phyloP scores from a whole-genome alignment of 257 asterid species.

The Mitragyna speciosa region DNA sequence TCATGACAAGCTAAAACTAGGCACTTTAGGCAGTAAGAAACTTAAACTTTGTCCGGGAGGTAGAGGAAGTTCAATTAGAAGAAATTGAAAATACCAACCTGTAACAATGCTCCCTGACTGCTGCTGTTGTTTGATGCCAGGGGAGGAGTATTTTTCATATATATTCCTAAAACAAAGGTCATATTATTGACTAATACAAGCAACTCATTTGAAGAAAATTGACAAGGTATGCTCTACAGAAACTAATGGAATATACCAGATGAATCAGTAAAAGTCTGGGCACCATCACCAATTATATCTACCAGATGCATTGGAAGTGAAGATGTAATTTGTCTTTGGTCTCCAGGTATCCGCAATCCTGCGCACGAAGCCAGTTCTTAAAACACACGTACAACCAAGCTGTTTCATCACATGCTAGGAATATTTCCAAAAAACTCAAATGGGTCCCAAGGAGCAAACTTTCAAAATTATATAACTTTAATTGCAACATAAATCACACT shows the following conservation, averaged over 20 bases:
- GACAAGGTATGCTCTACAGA: not conserved
- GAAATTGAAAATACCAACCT: conserved; percentile 49
- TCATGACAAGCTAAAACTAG: not conserved
- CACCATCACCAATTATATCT: conserved; percentile 54
- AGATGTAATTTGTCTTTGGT: conserved; percentile 76
- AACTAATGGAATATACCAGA: conserved; percentile 46
- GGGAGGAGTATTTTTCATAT: conserved; percentile 87
- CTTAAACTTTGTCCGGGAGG: not conserved
- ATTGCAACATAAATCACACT: not conserved
- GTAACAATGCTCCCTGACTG: conserved; percentile 65
- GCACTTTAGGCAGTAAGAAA: not conserved
- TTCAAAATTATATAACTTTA: not conserved
- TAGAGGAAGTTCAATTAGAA: not conserved
- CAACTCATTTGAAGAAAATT: conserved; percentile 9
- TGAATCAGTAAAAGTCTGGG: conserved; percentile 68
- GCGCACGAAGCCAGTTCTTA: conserved; percentile 13
- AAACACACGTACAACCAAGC: not conserved
- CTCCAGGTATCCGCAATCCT: conserved; percentile 82
- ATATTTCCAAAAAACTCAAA: not conserved
- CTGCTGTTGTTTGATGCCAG: conserved; percentile 54
- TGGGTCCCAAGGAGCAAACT: not conserved
- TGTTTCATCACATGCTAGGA: not conserved
- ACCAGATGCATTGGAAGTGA: conserved; percentile 90
- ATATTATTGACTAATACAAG: conserved; percentile 7
- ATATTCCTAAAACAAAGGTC: conserved; percentile 56